Conservation (phyloP, 108 stramenopile species). For the Thalassiosira profunda region DNA sequence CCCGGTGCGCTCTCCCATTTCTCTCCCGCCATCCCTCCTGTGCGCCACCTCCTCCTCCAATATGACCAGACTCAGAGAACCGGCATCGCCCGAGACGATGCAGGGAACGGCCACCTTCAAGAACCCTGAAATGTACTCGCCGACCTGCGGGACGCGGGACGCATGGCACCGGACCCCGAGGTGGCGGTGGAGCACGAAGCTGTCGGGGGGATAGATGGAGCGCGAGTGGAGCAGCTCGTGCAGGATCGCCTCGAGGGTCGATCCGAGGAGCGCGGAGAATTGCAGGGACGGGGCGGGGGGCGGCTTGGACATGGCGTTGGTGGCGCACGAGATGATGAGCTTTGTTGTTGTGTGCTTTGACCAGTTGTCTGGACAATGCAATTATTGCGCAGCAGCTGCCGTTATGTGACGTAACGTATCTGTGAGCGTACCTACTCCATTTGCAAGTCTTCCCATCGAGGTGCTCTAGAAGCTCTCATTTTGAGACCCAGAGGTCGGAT, state of each 20-base stretch:
- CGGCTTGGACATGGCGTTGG: background rate
- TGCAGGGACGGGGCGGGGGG: constrained; percentile 10
- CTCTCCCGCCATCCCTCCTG: background rate
- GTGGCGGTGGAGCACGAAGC: constrained; percentile 37
- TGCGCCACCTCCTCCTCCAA: constrained; percentile 35
- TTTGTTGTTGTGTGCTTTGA: too few relatives aligned
- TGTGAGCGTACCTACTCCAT: too few relatives aligned
- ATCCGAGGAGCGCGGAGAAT: constrained; percentile 31
- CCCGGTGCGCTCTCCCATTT: constrained; percentile 16
- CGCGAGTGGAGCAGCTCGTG: constrained; percentile 53
- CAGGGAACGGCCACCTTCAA: constrained; percentile 44
- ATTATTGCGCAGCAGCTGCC: too few relatives aligned
- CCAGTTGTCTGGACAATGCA: too few relatives aligned
- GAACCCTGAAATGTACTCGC: constrained; percentile 43
- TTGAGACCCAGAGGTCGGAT: too few relatives aligned
- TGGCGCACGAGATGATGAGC: constrained; percentile 8
- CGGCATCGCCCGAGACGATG: constrained; percentile 25
- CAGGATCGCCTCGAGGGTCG: constrained; percentile 39
- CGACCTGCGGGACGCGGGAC: constrained; percentile 32
- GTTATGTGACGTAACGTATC: too few relatives aligned
- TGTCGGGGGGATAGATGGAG: constrained; percentile 46
- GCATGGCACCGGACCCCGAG: constrained; percentile 51
- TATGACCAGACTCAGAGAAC: constrained; percentile 35
- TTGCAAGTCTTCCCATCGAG: too few relatives aligned
- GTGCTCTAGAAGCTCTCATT: too few relatives aligned